phyloP scores from a whole-genome alignment of 345 rosid genomes.

The Acer negundo region DNA sequence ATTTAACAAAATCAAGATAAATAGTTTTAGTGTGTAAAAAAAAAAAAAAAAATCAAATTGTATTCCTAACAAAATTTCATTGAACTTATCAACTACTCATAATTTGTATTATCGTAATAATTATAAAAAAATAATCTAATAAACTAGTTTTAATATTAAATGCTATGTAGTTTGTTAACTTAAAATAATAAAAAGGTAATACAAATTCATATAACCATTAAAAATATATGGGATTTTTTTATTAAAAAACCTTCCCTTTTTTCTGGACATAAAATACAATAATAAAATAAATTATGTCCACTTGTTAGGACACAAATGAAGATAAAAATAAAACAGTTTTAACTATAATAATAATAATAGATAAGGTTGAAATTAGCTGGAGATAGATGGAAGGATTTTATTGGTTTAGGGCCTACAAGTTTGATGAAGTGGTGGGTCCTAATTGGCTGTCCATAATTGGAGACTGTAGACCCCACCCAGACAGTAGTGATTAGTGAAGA shows the following conservation, averaged over 20 bases:
- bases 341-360: neutral
- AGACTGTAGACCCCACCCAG: conserved; percentile 27
- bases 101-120: too few species aligned
- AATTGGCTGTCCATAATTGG: conserved; percentile 27
- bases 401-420: conserved; percentile 6
- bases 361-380: conserved; percentile 20
- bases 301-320: conserved; percentile 16
- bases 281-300: conserved; percentile 3
- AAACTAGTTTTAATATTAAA: too few species aligned
- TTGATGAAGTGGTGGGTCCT: conserved; percentile 14
- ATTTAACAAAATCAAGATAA: too few species aligned
- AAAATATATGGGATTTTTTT: neutral
- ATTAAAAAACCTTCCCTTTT: neutral
- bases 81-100: too few species aligned
- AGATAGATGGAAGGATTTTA: neutral
- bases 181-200: too few species aligned
- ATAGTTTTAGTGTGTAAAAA: too few species aligned
- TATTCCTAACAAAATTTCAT: too few species aligned
- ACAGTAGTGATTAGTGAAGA: neutral
- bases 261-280: neutral
- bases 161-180: too few species aligned
- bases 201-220: neutral
- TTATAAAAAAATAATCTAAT: too few species aligned
- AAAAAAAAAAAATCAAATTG: too few species aligned
- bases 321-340: neutral